phyloP scores from a whole-genome alignment of 805 yeast genomes.

The Ogataea sp. region DNA sequence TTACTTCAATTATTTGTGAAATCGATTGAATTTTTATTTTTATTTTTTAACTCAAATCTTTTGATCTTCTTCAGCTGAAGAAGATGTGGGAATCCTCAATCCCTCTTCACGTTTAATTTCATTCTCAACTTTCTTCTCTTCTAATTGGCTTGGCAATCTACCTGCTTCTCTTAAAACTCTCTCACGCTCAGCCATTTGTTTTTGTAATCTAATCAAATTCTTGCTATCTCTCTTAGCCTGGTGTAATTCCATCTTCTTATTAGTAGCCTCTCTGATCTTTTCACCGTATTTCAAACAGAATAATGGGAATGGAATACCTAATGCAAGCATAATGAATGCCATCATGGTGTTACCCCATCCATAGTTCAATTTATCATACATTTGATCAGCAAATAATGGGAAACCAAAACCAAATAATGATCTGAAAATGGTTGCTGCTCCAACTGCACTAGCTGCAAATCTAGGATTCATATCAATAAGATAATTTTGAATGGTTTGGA shows the following conservation, averaged over 20 bases:
- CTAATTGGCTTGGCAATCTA: neutral
- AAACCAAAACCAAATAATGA: conserved; percentile 56
- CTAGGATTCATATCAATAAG: conserved; percentile 62
- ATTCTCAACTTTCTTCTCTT: too few relatives aligned
- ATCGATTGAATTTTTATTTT: too few relatives aligned
- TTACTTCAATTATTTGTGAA: too few relatives aligned
- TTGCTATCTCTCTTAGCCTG: conserved; percentile 38
- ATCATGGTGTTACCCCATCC: conserved; percentile 67
- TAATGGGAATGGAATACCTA: conserved; percentile 61
- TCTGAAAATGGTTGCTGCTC: conserved; percentile 57
- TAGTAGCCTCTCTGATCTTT: conserved; percentile 49
- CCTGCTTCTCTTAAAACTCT: neutral
- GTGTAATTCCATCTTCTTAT: conserved; percentile 35
- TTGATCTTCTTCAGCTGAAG: too few relatives aligned
- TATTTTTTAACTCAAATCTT: too few relatives aligned
- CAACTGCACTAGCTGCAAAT: conserved; percentile 55
- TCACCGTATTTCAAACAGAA: conserved; percentile 51
- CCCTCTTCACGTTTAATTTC: too few relatives aligned
- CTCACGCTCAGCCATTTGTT: neutral
- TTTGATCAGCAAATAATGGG: conserved; percentile 51
- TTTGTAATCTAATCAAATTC: conserved; percentile 29
- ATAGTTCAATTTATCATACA: conserved; percentile 48
- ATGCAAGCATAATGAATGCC: conserved; percentile 42
- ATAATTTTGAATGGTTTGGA: conserved; percentile 54
- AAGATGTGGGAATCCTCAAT: too few relatives aligned